A percentile compares a stretch with the other conserved stretches of the same genome.
These are phyloP conservation scores for Russula olivacea DNA, from an alignment of 768 basidiomycete genomes.

Conservation along the genomic window DNA sequence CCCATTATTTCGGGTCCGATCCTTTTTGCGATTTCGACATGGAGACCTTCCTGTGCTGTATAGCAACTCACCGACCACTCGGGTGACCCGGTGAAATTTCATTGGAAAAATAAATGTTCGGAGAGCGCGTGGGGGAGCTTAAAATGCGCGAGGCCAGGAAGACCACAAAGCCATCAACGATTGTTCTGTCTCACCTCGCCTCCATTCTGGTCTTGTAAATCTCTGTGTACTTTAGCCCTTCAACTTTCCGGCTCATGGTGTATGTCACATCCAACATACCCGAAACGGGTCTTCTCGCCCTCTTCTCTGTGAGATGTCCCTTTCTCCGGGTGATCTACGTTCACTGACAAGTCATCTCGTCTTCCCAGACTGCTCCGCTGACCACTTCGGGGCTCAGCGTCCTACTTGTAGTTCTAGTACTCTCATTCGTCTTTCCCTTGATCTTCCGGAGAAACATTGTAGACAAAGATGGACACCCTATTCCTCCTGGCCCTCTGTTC, in stretches of 20 bases:
- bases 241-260: slow-evolving; percentile 1
- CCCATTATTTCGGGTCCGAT: slow-evolving; percentile 3
- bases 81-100: neutral
- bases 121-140: neutral
- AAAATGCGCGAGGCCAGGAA: neutral
- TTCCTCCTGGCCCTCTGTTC: slow-evolving; percentile 29
- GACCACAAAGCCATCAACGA: neutral
- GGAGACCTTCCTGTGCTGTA: slow-evolving; percentile 2
- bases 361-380: neutral
- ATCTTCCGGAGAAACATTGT: slow-evolving; percentile 25
- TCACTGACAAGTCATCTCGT: neutral
- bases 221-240: slow-evolving; percentile 11
- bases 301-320: slow-evolving; percentile 4
- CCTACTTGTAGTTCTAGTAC: slow-evolving; percentile 9
- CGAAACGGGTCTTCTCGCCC: neutral
- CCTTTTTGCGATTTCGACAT: slow-evolving; percentile 4
- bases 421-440: slow-evolving; percentile 21
- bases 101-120: neutral
- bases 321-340: neutral
- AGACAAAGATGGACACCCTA: slow-evolving; percentile 27
- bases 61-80: neutral
- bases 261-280: slow-evolving; percentile 3
- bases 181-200: neutral
- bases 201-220: slow-evolving; percentile 1
- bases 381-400: neutral